Conservation (phyloP, 2,329 filamentous ascomycete species). For the Talaromyces islandicus region DNA sequence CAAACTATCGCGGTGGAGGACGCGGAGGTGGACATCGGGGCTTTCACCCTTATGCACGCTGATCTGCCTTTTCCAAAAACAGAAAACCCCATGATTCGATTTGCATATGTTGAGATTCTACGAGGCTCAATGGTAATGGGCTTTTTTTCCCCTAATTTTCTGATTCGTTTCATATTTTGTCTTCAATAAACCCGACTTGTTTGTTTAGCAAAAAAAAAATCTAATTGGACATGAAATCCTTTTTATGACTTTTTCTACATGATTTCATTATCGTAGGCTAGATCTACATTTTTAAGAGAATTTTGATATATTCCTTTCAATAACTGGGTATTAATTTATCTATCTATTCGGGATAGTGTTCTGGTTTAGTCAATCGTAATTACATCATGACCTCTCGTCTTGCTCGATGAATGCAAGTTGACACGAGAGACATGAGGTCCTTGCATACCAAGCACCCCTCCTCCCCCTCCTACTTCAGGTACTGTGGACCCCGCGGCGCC, state of each 20-base stretch:
- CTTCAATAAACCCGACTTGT: neutral
- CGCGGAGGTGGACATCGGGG: slow-evolving; percentile 65
- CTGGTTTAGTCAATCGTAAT: slow-evolving; percentile 31
- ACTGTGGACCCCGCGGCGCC: neutral
- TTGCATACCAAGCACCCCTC: neutral
- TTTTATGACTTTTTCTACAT: neutral
- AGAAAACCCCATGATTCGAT: neutral
- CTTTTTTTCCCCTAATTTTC: neutral
- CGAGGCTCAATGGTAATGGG: neutral
- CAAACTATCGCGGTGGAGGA: slow-evolving; percentile 89
- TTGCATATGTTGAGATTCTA: neutral
- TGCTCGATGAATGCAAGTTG: slow-evolving; percentile 12
- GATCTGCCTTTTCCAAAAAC: neutral
- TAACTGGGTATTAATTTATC: slow-evolving; percentile 3
- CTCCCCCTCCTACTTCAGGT: neutral
- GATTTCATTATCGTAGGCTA: neutral
- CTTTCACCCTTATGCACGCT: slow-evolving; percentile 70
- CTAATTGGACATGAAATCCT: neutral
- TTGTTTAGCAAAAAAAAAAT: neutral
- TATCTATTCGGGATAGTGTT: slow-evolving; percentile 8
- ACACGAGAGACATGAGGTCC: neutral
- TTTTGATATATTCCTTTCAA: neutral
- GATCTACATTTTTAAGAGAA: neutral
- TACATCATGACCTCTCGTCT: slow-evolving; percentile 20
- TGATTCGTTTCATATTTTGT: neutral